A percentile compares a stretch with the other conserved stretches of the same genome.
phyloP scores from a whole-genome alignment of 768 basidiomycete genomes.

The Chalciporus chontae region DNA sequence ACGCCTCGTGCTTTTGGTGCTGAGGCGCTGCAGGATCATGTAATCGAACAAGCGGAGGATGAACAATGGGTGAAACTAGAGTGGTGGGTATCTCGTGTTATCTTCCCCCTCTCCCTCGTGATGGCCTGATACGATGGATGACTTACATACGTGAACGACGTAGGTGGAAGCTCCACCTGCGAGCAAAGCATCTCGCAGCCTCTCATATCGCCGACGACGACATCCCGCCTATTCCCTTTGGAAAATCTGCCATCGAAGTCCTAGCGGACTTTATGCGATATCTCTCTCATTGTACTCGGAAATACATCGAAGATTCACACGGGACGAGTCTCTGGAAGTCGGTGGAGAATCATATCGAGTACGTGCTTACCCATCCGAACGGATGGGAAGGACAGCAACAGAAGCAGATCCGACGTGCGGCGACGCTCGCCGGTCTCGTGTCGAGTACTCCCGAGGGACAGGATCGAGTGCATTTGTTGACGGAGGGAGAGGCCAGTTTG shows the following conservation, averaged over 20 bases:
- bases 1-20: conserved; percentile 42
- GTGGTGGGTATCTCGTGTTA: conserved; percentile 29
- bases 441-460: conserved; percentile 36
- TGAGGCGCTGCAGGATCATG: conserved; percentile 40
- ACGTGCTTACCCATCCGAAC: conserved; percentile 59
- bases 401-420: conserved; percentile 51
- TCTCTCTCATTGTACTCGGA: conserved; percentile 40
- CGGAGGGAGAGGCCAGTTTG: conserved; percentile 61
- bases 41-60: conserved; percentile 39
- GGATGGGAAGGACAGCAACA: conserved; percentile 66
- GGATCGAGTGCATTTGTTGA: conserved; percentile 51
- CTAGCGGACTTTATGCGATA: conserved; percentile 48
- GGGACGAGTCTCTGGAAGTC: conserved; percentile 45
- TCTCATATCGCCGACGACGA: conserved; percentile 31
- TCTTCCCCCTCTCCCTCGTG: neutral
- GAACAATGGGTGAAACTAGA: conserved; percentile 45
- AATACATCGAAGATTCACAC: conserved; percentile 48
- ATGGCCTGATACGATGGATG: neutral
- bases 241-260: conserved; percentile 40
- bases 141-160: neutral
- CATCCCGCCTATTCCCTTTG: conserved; percentile 39
- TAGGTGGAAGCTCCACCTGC: conserved; percentile 40
- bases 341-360: conserved; percentile 42
- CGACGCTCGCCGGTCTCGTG: conserved; percentile 49
- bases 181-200: conserved; percentile 31